Base-by-base conservation (phyloP, 805 yeast genomes). In the Grigorovia humatica region DNA sequence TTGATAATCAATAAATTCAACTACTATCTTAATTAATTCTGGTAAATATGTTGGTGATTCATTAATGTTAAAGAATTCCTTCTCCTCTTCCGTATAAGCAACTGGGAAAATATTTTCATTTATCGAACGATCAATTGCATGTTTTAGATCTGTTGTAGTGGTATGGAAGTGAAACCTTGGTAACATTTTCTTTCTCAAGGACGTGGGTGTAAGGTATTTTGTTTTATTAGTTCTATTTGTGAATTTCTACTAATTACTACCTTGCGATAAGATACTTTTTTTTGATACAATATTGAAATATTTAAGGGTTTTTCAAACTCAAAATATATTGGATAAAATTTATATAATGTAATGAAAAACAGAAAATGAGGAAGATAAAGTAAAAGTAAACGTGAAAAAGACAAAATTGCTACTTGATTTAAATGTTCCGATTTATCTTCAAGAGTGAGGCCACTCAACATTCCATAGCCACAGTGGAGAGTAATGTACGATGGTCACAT, bases 91-190 rank as follows among this genome's bases (percentile, higher is more conserved):
- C 1, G 67, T 61, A 27, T 78, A 70, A 0, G 96, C 96, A 2
- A 85, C 85, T 0, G 90, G 93, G 60, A 83, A 82, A 17, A 55
- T 52, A 13, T 58, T 60, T 46, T 80, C 85, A 2, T 87, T 87
- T 3, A 82, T 73, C 1, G 77, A 64, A 49, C 97, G 74, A 66
- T 90, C 96, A 45, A 90, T 85, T 11, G 97, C 97, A 4, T 83
- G 65, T 1, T 68, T 71, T 0, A 85, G 62, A 23, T 81, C 84
- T 0, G 95, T 95, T 18, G 78, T 76, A 0, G 90, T 79, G 0
- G 96, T 86, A 55, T 77, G 81, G 38, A 74, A 44, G 17, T 51
- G 27, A 23, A 35, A 46, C 47, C 52, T 51, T 23, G 38, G 40
- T 27, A 38, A 38, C 42, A 38, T 38, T 12, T 3, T 38, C 6